Evolutionary conservation across 192 early-diverging fungal genomes (phyloP).

Genomic region (Gaertneriomyces semiglobifer): DNA sequence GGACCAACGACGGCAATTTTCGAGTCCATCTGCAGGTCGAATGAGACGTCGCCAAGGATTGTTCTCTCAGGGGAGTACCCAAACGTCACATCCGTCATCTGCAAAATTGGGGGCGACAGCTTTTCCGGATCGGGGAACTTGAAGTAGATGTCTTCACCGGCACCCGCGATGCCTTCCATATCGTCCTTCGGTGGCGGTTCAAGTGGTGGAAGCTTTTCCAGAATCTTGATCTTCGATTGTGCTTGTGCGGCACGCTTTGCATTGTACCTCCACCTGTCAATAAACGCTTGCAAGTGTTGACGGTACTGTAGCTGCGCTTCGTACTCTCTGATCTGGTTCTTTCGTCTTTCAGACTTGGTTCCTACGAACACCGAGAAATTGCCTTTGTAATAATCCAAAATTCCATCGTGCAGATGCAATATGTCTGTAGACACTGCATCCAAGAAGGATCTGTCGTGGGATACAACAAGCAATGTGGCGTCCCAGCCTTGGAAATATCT

Average conservation of each 20-base stretch:
- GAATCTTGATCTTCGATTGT: slow-evolving; percentile 95
- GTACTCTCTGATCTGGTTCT: slow-evolving; percentile 90
- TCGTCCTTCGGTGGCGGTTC: slow-evolving; percentile 72
- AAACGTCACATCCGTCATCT: slow-evolving; percentile 89
- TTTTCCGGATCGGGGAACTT: slow-evolving; percentile 90
- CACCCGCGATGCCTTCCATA: slow-evolving; percentile 59
- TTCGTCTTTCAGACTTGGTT: slow-evolving; percentile 87
- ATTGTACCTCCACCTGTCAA: slow-evolving; percentile 99
- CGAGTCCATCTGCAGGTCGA: slow-evolving; percentile 95
- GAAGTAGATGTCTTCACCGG: slow-evolving; percentile 77
- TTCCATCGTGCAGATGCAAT: slow-evolving; percentile 88
- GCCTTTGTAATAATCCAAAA: slow-evolving; percentile 92
- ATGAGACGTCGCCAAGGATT: slow-evolving; percentile 81
- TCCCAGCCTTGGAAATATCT: slow-evolving; percentile 88
- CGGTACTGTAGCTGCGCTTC: slow-evolving; percentile 93
- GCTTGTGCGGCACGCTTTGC: slow-evolving; percentile 95
- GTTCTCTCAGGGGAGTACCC: slow-evolving; percentile 74
- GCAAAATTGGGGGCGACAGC: slow-evolving; percentile 93
- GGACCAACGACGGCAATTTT: slow-evolving; percentile 98
- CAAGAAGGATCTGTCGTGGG: slow-evolving; percentile 96
- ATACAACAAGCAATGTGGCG: slow-evolving; percentile 91
- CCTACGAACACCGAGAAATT: slow-evolving; percentile 88
- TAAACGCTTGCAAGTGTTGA: slow-evolving; percentile 94
- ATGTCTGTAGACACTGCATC: slow-evolving; percentile 98
- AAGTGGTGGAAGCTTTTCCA: slow-evolving; percentile 93